These are phyloP conservation scores for Rhododendron simsii DNA, from an alignment of 148 eudicot species.

Conservation along the genomic window DNA sequence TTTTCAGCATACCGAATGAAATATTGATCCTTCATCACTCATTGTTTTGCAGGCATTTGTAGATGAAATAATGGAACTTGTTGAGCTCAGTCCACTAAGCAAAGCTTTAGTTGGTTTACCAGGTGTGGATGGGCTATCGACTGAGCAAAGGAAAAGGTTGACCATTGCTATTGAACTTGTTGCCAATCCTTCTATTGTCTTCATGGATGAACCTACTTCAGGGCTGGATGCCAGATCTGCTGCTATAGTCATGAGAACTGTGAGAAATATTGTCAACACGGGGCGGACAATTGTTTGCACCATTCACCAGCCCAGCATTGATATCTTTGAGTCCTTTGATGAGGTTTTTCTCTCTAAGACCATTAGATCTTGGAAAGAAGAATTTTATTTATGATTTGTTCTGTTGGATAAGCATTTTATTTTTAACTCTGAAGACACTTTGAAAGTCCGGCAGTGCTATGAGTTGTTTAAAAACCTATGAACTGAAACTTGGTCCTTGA, in stretches of 20 bases:
- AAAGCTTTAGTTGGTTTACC: constrained; percentile 87
- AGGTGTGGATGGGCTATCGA: constrained; percentile 86
- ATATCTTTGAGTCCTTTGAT: constrained; percentile 93
- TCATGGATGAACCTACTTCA: constrained; percentile 99
- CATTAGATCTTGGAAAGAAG: not conserved
- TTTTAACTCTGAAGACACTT: not conserved
- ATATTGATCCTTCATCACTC: not conserved
- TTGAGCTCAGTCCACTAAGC: constrained; percentile 70
- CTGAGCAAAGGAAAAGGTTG: constrained; percentile 89
- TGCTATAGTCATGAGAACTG: constrained; percentile 98
- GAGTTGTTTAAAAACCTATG: not conserved
- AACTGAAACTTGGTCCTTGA: not conserved
- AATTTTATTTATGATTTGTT: not conserved
- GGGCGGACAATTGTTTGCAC: constrained; percentile 98
- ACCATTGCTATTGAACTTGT: constrained; percentile 97
- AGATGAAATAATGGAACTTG: constrained; percentile 91
- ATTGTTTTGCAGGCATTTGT: constrained; percentile 64
- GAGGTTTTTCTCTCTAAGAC: constrained; percentile 47
- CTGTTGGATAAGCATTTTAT: not conserved
- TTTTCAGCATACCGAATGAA: not conserved
- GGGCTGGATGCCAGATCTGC: constrained; percentile 98
- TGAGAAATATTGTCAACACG: constrained; percentile 89
- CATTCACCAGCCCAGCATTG: constrained; percentile 98
- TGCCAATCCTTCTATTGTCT: constrained; percentile 95
- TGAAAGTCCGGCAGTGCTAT: not conserved